phyloP scores from a whole-genome alignment of 1,139 yeast genomes.

The Tardiomyces digboiensis region DNA sequence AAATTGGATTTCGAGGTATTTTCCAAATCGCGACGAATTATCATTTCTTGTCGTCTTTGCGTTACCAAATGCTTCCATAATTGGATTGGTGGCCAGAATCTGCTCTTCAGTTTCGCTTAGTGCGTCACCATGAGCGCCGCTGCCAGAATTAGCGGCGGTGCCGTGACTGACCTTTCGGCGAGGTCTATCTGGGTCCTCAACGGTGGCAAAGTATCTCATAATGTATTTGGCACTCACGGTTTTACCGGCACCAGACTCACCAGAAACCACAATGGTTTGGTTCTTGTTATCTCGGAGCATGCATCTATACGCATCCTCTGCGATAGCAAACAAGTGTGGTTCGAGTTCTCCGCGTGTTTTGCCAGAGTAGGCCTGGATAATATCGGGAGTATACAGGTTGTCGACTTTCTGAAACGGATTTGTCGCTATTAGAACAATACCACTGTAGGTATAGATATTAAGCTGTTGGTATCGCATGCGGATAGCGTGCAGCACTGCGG shows the following conservation, averaged over 20 bases:
- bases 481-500: slow-evolving; percentile 88
- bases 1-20: slow-evolving; percentile 85
- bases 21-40: slow-evolving; percentile 95
- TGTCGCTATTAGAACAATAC: slow-evolving; percentile 93
- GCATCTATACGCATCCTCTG: slow-evolving; percentile 95
- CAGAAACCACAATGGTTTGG: slow-evolving; percentile 95
- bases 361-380: slow-evolving; percentile 91
- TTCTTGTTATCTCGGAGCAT: slow-evolving; percentile 79
- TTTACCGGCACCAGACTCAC: slow-evolving; percentile 99
- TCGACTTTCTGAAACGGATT: slow-evolving; percentile 94
- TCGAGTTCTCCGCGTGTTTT: slow-evolving; percentile 89
- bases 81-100: slow-evolving; percentile 94
- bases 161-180: slow-evolving; percentile 9
- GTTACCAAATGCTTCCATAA: slow-evolving; percentile 98
- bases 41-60: slow-evolving; percentile 97
- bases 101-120: slow-evolving; percentile 92
- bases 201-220: slow-evolving; percentile 96
- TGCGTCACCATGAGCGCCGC: slow-evolving; percentile 30
- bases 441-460: slow-evolving; percentile 91
- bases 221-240: slow-evolving; percentile 96
- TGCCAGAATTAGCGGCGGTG: slow-evolving; percentile 3
- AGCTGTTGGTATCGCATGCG: slow-evolving; percentile 81
- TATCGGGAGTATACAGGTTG: slow-evolving; percentile 82
- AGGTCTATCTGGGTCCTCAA: slow-evolving; percentile 53
- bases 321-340: slow-evolving; percentile 96